These are phyloP conservation scores for Saturnispora serradocipensis DNA, from an alignment of 805 yeast genomes.

Conservation along the genomic window DNA sequence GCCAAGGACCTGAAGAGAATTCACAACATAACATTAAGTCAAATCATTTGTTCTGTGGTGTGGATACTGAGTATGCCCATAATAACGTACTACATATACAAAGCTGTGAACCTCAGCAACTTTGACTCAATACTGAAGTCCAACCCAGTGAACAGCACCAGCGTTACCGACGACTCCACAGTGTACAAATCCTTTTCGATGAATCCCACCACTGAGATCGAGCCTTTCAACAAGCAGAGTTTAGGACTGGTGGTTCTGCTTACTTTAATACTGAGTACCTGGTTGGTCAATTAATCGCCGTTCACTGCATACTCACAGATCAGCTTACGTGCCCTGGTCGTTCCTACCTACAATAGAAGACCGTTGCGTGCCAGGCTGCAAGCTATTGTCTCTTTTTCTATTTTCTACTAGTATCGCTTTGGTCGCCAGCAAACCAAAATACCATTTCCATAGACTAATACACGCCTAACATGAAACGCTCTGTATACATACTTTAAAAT, in stretches of 20 bases:
- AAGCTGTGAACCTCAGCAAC: neutral
- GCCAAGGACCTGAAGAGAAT: neutral
- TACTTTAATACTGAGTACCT: neutral
- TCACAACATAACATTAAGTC: neutral
- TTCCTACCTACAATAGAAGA: neutral
- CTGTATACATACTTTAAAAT: too few species aligned
- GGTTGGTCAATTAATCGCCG: neutral
- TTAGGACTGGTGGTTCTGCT: neutral
- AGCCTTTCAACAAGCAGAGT: slow-evolving; percentile 2
- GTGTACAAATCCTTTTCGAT: neutral
- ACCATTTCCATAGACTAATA: neutral
- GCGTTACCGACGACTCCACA: neutral
- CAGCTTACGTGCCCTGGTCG: neutral
- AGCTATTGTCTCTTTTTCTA: neutral
- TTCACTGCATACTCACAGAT: neutral
- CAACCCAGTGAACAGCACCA: neutral
- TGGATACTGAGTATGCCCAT: neutral
- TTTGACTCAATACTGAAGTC: neutral
- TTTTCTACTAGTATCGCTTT: neutral
- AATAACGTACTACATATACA: neutral
- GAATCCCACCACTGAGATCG: slow-evolving; percentile 1
- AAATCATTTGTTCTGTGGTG: neutral
- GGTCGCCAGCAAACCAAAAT: neutral
- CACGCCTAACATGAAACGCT: neutral
- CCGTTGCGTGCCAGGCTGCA: neutral